Evolutionary conservation across 495 filamentous ascomycete genomes (phyloP).

Genomic region (Tuber borchii): DNA sequence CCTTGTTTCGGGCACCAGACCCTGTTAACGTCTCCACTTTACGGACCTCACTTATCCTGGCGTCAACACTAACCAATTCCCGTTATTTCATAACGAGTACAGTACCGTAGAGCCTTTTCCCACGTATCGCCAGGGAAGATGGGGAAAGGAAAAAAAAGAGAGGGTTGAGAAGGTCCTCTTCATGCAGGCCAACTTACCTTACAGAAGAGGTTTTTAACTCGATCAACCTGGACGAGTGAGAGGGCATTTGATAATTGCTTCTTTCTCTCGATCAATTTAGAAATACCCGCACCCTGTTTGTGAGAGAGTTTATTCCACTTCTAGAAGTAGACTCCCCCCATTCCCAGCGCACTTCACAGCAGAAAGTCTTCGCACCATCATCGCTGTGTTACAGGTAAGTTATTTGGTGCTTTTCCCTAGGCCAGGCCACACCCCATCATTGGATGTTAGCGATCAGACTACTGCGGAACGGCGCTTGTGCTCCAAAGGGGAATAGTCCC

Average conservation of each 20-base stretch:
- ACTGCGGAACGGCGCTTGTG: slow-evolving; percentile 35
- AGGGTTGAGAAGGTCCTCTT: neutral
- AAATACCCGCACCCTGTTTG: neutral
- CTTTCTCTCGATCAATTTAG: neutral
- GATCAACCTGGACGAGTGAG: neutral
- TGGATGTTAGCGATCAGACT: slow-evolving; percentile 30
- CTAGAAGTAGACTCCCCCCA: neutral
- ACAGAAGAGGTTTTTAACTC: neutral
- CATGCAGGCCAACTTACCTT: neutral
- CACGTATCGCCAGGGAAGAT: neutral
- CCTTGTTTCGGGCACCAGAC: neutral
- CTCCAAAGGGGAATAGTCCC: slow-evolving; percentile 33
- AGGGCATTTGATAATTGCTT: neutral
- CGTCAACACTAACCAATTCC: neutral
- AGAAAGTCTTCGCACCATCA: neutral
- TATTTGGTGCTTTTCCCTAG: neutral
- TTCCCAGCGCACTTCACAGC: neutral
- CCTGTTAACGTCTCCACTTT: neutral
- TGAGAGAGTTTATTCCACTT: neutral
- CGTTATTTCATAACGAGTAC: neutral
- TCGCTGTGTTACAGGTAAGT: neutral
- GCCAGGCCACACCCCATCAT: neutral
- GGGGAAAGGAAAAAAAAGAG: neutral
- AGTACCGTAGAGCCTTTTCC: neutral
- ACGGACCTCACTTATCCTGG: neutral